Conservation (phyloP, 2,329 filamentous ascomycete species). For the Calonectria ilicicola region DNA sequence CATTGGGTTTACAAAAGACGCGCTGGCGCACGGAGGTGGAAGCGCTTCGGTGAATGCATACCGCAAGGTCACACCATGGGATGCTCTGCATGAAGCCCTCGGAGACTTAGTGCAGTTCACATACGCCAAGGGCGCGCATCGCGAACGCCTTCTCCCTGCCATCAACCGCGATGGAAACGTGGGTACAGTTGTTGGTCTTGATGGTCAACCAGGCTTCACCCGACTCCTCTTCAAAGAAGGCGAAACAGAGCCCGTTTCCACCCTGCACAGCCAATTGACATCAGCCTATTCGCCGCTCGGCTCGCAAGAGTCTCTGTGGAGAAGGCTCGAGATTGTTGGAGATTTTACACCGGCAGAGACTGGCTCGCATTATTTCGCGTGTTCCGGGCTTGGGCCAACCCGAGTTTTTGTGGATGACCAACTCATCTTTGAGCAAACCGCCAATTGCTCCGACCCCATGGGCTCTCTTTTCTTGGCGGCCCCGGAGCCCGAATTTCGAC, state of each 20-base stretch:
- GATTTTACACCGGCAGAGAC: constrained; percentile 44
- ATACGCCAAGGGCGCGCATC: not conserved
- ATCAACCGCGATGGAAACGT: not conserved
- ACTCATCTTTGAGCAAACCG: constrained; percentile 43
- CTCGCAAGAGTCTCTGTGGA: constrained; percentile 40
- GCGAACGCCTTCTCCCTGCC: not conserved
- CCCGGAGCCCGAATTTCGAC: constrained; percentile 40
- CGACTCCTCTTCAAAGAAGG: constrained; percentile 39
- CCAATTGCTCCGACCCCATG: constrained; percentile 45
- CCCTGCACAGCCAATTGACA: constrained; percentile 28
- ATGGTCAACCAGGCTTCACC: constrained; percentile 45
- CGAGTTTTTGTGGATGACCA: constrained; percentile 42
- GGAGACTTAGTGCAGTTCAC: not conserved
- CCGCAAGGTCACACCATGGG: not conserved
- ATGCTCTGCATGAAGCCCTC: not conserved
- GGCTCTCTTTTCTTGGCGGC: constrained; percentile 43
- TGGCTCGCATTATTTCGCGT: constrained; percentile 43
- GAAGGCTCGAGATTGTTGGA: constrained; percentile 42
- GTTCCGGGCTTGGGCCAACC: constrained; percentile 43
- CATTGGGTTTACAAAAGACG: constrained; percentile 38
- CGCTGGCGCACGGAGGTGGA: not conserved
- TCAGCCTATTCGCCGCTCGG: constrained; percentile 41
- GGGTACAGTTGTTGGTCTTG: constrained; percentile 40
- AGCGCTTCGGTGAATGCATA: not conserved
- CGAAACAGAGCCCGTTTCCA: constrained; percentile 31